Percentiles rank a stretch among this genome's conserved stretches.
phyloP scores from a whole-genome alignment of 345 rosid genomes.

The Iberis pinnata region DNA sequence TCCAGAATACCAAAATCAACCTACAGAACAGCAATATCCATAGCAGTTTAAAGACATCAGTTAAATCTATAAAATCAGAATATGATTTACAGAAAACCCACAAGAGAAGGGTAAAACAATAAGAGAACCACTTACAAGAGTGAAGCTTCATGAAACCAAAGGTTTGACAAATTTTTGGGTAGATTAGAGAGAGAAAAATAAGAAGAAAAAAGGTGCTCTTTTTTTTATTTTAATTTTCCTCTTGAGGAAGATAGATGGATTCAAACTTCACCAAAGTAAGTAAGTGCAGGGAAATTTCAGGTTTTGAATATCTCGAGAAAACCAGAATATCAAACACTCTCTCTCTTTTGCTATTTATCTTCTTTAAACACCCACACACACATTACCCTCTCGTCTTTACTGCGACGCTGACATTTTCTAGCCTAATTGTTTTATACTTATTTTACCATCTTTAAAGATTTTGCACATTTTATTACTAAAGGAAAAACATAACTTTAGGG shows the following conservation, averaged over 20 bases:
- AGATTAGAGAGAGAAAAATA: neutral
- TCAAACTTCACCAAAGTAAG: slow-evolving; percentile 15
- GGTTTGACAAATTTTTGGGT: no score
- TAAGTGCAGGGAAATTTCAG: neutral
- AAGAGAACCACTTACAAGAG: slow-evolving; percentile 30
- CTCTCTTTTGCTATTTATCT: no score
- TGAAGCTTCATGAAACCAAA: slow-evolving; percentile 24
- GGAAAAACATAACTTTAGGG: no score
- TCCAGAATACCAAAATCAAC: slow-evolving; percentile 28
- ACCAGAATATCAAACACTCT: slow-evolving; percentile 1
- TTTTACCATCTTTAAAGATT: no score
- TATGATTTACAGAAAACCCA: neutral
- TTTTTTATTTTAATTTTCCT: slow-evolving; percentile 3
- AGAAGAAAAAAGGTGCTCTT: no score
- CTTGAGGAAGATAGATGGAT: slow-evolving; percentile 13
- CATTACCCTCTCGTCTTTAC: slow-evolving; percentile 26
- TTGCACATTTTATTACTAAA: neutral
- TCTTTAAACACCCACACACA: slow-evolving; percentile 16
- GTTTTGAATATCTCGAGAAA: neutral
- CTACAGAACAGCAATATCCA: slow-evolving; percentile 24
- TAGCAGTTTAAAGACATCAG: neutral
- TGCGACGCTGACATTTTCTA: slow-evolving; percentile 24
- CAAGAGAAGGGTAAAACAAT: neutral
- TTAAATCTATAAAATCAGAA: neutral
- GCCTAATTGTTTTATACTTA: neutral